These are phyloP conservation scores for Termitomyces sp. DNA, from an alignment of 768 basidiomycete genomes.

Conservation along the genomic window DNA sequence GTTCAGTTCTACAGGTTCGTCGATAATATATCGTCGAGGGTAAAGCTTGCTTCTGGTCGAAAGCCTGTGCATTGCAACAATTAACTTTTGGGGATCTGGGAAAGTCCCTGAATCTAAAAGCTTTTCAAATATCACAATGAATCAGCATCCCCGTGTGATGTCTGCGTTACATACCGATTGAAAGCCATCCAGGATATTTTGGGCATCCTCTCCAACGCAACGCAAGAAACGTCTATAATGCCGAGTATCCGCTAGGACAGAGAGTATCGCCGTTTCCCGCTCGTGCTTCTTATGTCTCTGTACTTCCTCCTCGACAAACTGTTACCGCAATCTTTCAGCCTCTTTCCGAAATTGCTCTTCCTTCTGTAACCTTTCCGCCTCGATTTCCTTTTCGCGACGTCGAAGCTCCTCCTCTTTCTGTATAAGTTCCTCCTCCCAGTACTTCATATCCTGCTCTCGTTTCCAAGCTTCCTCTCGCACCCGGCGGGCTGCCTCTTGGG, in stretches of 20 bases:
- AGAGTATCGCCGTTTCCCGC: not conserved
- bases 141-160: not conserved
- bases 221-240: not conserved
- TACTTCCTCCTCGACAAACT: no score
- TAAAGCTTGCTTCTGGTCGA: conserved; percentile 6
- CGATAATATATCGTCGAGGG: not conserved
- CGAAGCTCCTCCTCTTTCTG: conserved; percentile 24
- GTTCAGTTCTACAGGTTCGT: not conserved
- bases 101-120: not conserved
- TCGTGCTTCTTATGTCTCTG: conserved; percentile 24
- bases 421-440: conserved; percentile 30
- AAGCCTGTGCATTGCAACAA: conserved; percentile 3
- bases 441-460: conserved; percentile 23
- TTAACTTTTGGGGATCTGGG: not conserved
- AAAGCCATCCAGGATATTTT: conserved; percentile 3
- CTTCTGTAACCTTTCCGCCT: conserved; percentile 20
- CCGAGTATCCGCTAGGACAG: not conserved
- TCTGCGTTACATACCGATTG: not conserved
- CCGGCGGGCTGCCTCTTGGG: conserved; percentile 20
- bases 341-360: conserved; percentile 17
- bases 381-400: conserved; percentile 19
- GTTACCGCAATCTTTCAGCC: conserved; percentile 20
- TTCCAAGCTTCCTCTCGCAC: conserved; percentile 21
- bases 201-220: not conserved
- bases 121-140: not conserved